Percentiles rank a stretch among this genome's conserved stretches.
Evolutionary conservation across 1,139 yeast genomes (phyloP).

Genomic region (Meyerozyma sp.): DNA sequence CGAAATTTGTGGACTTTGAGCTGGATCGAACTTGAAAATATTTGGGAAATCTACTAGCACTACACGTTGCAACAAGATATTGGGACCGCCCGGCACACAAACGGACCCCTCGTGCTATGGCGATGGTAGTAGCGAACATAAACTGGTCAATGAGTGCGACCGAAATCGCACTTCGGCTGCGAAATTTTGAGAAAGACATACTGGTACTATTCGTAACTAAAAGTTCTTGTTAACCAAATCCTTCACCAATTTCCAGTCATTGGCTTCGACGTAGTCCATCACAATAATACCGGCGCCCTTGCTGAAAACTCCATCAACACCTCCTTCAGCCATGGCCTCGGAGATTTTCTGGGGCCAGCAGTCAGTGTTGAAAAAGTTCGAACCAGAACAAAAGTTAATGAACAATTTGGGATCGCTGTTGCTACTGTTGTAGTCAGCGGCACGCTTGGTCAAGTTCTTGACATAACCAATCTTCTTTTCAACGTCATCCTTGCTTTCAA

Average conservation of each 20-base stretch:
- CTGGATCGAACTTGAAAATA: neutral
- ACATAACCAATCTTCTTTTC: constrained; percentile 55
- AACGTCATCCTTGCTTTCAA: constrained; percentile 48
- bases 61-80: neutral
- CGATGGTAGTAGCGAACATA: neutral
- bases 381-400: constrained; percentile 70
- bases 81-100: neutral
- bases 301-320: constrained; percentile 46
- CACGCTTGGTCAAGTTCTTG: constrained; percentile 50
- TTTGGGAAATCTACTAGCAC: neutral
- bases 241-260: constrained; percentile 56
- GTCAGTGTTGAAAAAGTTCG: constrained; percentile 63
- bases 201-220: constrained; percentile 9
- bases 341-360: constrained; percentile 77
- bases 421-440: constrained; percentile 46
- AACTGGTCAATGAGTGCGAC: neutral
- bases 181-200: neutral
- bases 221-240: constrained; percentile 54
- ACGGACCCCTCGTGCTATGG: neutral
- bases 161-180: constrained; percentile 1
- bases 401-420: constrained; percentile 51
- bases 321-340: constrained; percentile 41
- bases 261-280: constrained; percentile 61
- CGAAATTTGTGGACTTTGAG: neutral
- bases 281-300: constrained; percentile 58